phyloP scores from a whole-genome alignment of 805 yeast genomes.

The Ogataea trehaloabstinens region DNA sequence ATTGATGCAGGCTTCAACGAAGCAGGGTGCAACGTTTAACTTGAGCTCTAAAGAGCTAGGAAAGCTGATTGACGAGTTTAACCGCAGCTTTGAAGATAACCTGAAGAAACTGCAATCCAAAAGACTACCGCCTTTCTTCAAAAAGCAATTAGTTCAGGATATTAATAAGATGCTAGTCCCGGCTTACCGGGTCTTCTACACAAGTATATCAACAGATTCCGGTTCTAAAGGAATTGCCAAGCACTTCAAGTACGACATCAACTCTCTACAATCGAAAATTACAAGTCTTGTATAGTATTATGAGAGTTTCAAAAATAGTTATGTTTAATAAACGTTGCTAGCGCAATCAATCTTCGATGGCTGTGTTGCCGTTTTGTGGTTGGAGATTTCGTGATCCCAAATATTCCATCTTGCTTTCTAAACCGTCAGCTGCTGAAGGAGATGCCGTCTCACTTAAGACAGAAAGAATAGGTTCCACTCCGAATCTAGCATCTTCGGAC shows the following conservation, averaged over 20 bases:
- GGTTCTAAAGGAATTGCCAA: conserved; percentile 69
- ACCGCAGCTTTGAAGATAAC: conserved; percentile 77
- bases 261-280: conserved; percentile 32
- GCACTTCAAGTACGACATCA: conserved; percentile 63
- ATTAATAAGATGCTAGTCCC: conserved; percentile 72
- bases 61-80: conserved; percentile 57
- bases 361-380: conserved; percentile 8
- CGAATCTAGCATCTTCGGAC: conserved; percentile 17
- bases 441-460: conserved; percentile 6
- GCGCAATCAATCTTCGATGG: conserved; percentile 9
- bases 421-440: conserved; percentile 1
- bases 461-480: conserved; percentile 27
- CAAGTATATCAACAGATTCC: conserved; percentile 67
- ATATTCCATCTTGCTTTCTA: conserved; percentile 2
- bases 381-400: conserved; percentile 2
- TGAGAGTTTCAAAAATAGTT: neutral
- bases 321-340: neutral
- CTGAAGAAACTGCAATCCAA: conserved; percentile 60
- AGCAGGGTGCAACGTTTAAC: conserved; percentile 46
- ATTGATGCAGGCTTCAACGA: conserved; percentile 77
- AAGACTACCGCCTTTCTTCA: conserved; percentile 38
- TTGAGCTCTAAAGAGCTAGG: conserved; percentile 80
- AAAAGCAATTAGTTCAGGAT: conserved; percentile 64
- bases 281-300: conserved; percentile 26
- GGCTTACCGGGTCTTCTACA: conserved; percentile 80